Percentiles rank a stretch among this genome's conserved stretches.
phyloP scores from a whole-genome alignment of 2,329 filamentous ascomycete genomes.

The Aciculosporium take region DNA sequence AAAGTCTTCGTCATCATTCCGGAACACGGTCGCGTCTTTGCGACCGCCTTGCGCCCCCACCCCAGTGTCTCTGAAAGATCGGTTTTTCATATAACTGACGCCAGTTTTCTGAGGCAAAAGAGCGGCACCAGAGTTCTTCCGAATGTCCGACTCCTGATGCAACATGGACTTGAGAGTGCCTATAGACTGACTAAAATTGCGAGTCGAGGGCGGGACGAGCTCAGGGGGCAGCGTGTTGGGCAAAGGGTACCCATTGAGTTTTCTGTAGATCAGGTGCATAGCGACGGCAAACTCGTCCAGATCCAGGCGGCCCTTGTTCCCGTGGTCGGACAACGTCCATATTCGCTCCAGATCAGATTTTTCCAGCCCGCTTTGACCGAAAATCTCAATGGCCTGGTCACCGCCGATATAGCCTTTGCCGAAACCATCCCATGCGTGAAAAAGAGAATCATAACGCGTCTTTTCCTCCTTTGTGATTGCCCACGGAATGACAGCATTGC shows the following conservation, averaged over 20 bases:
- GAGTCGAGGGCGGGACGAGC: conserved; percentile 83
- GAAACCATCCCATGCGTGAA: conserved; percentile 92
- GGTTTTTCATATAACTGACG: conserved; percentile 94
- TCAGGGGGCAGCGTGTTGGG: conserved; percentile 80
- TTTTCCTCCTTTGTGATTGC: conserved; percentile 98
- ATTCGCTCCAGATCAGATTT: conserved; percentile 81
- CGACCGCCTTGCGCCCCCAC: conserved; percentile 45
- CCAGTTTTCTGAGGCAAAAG: conserved; percentile 90
- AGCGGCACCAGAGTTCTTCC: conserved; percentile 80
- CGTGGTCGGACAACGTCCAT: conserved; percentile 88
- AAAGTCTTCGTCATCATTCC: conserved; percentile 86
- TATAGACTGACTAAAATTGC: conserved; percentile 85
- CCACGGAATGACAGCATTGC: conserved; percentile 94
- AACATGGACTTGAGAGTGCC: conserved; percentile 85
- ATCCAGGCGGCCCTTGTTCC: conserved; percentile 87
- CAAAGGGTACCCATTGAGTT: conserved; percentile 87
- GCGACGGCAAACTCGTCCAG: conserved; percentile 96
- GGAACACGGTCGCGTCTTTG: conserved; percentile 93
- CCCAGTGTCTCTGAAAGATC: conserved; percentile 65
- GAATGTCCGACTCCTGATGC: conserved; percentile 73
- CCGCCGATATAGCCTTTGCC: conserved; percentile 85
- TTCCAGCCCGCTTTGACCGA: conserved; percentile 87
- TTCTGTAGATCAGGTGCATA: conserved; percentile 98
- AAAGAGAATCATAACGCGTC: conserved; percentile 86
- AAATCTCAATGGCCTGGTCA: conserved; percentile 88